phyloP scores from a whole-genome alignment of 2,329 filamentous ascomycete species.

The Aspergillus sp. region DNA sequence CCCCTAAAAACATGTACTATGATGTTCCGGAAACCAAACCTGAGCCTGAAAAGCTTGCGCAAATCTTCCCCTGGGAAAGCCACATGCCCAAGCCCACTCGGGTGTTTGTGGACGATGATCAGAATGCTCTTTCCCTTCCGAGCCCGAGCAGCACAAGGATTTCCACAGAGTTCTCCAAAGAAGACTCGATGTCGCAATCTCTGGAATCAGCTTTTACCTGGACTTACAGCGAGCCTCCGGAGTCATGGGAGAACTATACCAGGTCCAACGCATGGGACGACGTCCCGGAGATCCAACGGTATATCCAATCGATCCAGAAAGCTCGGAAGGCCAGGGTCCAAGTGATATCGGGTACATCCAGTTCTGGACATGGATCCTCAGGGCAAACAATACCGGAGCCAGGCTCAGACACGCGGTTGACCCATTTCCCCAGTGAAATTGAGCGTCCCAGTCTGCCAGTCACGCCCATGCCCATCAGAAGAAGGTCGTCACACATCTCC shows the following conservation, averaged over 20 bases:
- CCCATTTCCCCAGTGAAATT: conserved; percentile 79
- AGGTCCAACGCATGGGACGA: conserved; percentile 91
- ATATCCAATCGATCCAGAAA: conserved; percentile 75
- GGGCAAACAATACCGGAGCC: conserved; percentile 37
- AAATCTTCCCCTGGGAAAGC: conserved; percentile 90
- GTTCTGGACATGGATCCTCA: not conserved
- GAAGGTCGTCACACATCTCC: conserved; percentile 55
- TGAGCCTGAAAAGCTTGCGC: conserved; percentile 58
- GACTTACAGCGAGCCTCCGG: conserved; percentile 32
- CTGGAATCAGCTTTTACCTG: conserved; percentile 10
- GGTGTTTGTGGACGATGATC: conserved; percentile 42
- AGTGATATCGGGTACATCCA: conserved; percentile 29
- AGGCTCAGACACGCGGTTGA: conserved; percentile 63
- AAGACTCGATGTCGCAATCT: conserved; percentile 17
- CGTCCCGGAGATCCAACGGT: conserved; percentile 80
- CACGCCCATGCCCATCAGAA: conserved; percentile 77
- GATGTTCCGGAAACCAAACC: conserved; percentile 65
- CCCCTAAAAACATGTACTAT: conserved; percentile 86
- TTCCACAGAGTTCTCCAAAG: conserved; percentile 10
- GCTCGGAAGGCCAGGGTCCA: conserved; percentile 54
- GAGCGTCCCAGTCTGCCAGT: conserved; percentile 88
- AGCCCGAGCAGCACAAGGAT: conserved; percentile 2
- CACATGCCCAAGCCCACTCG: conserved; percentile 60
- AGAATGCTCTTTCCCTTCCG: conserved; percentile 3
- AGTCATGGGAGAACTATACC: conserved; percentile 73